Conservation (phyloP, 345 rosid species). For the Physaria fendleri region DNA sequence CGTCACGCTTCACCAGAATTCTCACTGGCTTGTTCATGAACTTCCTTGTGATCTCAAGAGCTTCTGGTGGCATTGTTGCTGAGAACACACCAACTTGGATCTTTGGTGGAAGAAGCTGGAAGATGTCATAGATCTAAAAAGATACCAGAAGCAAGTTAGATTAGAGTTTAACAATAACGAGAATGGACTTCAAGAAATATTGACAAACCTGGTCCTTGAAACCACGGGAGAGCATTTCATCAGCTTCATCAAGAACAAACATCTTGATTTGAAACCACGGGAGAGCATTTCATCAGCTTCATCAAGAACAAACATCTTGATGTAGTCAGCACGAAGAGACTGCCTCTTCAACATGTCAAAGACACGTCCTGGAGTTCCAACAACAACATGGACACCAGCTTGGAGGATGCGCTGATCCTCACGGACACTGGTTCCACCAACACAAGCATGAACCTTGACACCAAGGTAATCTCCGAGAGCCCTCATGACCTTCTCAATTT, state of each 20-base stretch:
- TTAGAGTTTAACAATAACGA: background rate
- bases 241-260: slow-evolving; percentile 94
- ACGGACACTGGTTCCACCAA: slow-evolving; percentile 80
- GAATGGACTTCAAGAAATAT: background rate
- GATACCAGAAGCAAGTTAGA: background rate
- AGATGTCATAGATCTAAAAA: slow-evolving; percentile 63
- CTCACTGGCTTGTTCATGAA: slow-evolving; percentile 76
- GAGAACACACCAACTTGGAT: slow-evolving; percentile 77
- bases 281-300: slow-evolving; percentile 89
- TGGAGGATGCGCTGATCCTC: slow-evolving; percentile 77
- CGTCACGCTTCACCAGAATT: slow-evolving; percentile 73
- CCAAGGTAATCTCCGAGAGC: slow-evolving; percentile 80
- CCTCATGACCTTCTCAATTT: slow-evolving; percentile 82
- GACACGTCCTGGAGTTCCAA: slow-evolving; percentile 81
- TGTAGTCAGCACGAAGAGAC: slow-evolving; percentile 59
- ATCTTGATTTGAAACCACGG: slow-evolving; percentile 74
- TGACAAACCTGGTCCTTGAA: slow-evolving; percentile 67
- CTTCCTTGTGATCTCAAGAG: slow-evolving; percentile 75
- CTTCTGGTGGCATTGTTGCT: slow-evolving; percentile 78
- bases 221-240: slow-evolving; percentile 95
- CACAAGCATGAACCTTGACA: slow-evolving; percentile 82
- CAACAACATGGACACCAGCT: slow-evolving; percentile 73
- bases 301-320: slow-evolving; percentile 68
- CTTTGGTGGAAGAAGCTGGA: slow-evolving; percentile 67
- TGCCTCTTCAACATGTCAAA: slow-evolving; percentile 81